Evolutionary conservation across 1,284 basidiomycete species (phyloP), one percentile per base, ranked within the genome.

Genomic region (Omphalotus olearius): DNA sequence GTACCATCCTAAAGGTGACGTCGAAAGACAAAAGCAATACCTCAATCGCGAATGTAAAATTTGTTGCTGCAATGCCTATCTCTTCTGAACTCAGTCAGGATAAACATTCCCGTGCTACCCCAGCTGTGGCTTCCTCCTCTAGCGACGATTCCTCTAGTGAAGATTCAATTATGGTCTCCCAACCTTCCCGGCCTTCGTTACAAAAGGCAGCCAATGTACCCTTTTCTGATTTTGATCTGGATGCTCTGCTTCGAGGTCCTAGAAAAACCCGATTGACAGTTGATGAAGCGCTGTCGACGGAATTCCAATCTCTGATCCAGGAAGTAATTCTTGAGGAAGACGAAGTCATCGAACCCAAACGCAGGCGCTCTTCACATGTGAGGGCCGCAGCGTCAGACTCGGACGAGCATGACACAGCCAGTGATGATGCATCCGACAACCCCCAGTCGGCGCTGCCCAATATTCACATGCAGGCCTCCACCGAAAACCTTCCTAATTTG

Each of bases 311-410:
- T 26, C 41, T 11, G 17, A 45, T 39, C 25, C 30, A 33, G 7
- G 42, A 47, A 13, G 37, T 55, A 6, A 36, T 49, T 25, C 41
- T 55, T 16, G 54, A 55, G 20, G 54, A 55, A 25, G 54, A 55
- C 9, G 26, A 20, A 16, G 35, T 41, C 23, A 25, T 48, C 3
- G 26, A 38, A 35, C 13, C 20, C 2, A 52, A 45, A 38, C 35
- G 17, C 18, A 23, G 43, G 16, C 46, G 33, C 6, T 37, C 44
- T 28, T 41, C 37, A 33, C 20, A n/a, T 18, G 37, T 23, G 16
- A 50, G 17, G 11, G 14, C 30, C 13, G 28, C 17, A 14, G 46
- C 46, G 23, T 46, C 45, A 17, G 50, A 49, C 33, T 51, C 50
- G 14, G 30, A 23, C 5, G 23, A 33, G 30, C 30, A 13, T 33